Evolutionary conservation across 2,329 filamentous ascomycete species (phyloP).

Genomic region (Venturia pyrina): DNA sequence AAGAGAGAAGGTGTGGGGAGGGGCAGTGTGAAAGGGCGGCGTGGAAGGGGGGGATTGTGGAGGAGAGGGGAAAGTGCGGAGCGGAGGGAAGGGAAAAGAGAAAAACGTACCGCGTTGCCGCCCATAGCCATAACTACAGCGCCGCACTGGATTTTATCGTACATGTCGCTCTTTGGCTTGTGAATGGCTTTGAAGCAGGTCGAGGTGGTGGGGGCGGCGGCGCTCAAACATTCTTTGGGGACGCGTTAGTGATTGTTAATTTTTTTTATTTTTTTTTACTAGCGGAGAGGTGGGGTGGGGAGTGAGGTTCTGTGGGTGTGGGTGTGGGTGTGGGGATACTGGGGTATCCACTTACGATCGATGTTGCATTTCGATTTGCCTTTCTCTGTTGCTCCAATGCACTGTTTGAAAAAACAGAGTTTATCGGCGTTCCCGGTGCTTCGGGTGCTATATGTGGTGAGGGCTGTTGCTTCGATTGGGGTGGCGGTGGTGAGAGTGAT

Average conservation of each 20-base stretch:
- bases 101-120: not conserved
- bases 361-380: not conserved
- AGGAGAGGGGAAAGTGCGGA: too few relatives aligned
- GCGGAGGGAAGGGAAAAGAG: not conserved
- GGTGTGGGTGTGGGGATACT: not conserved
- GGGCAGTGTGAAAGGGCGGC: too few relatives aligned
- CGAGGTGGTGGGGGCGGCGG: not conserved
- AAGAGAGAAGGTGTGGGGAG: too few relatives aligned
- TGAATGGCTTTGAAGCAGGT: not conserved
- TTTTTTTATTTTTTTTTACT: too few relatives aligned
- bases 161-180: not conserved
- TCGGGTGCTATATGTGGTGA: not conserved
- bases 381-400: not conserved
- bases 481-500: not conserved
- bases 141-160: not conserved
- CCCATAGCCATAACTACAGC: not conserved
- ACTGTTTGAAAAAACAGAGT: not conserved
- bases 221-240: not conserved
- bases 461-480: not conserved
- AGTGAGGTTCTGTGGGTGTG: too few relatives aligned
- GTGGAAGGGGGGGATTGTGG: too few relatives aligned
- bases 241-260: not conserved
- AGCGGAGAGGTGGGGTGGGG: not conserved
- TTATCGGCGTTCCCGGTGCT: not conserved
- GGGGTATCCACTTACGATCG: not conserved